These are phyloP conservation scores for Mycena venus DNA, from an alignment of 768 basidiomycete genomes.

Conservation along the genomic window DNA sequence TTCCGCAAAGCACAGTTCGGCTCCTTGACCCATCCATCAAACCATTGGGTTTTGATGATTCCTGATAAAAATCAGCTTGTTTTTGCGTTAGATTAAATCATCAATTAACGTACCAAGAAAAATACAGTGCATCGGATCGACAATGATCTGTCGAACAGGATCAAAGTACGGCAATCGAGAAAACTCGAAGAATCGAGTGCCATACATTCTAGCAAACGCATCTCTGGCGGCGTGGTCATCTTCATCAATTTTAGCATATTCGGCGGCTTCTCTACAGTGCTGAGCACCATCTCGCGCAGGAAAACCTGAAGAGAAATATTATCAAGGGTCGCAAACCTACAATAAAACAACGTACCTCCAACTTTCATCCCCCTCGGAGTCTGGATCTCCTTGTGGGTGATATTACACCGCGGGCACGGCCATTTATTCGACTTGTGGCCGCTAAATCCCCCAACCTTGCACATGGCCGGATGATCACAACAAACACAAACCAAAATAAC, in stretches of 20 bases:
- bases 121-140: slow-evolving; percentile 43
- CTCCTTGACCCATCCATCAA: neutral
- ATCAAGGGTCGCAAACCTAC: neutral
- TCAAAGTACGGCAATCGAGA: slow-evolving; percentile 41
- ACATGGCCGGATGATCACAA: slow-evolving; percentile 13
- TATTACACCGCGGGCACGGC: neutral
- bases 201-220: slow-evolving; percentile 29
- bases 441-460: neutral
- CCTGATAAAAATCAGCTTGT: too few species aligned
- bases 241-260: neutral
- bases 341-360: neutral
- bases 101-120: neutral
- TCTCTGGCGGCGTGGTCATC: slow-evolving; percentile 1
- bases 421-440: neutral
- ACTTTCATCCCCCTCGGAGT: neutral
- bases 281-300: neutral
- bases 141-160: slow-evolving; percentile 33
- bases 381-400: neutral
- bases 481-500: neutral
- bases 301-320: neutral
- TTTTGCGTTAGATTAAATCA: too few species aligned
- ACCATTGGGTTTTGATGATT: slow-evolving; percentile 9
- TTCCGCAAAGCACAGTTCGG: too few species aligned
- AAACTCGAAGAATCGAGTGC: slow-evolving; percentile 36
- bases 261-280: neutral